phyloP scores from a whole-genome alignment of 148 eudicot species.

The Beta vulgaris region DNA sequence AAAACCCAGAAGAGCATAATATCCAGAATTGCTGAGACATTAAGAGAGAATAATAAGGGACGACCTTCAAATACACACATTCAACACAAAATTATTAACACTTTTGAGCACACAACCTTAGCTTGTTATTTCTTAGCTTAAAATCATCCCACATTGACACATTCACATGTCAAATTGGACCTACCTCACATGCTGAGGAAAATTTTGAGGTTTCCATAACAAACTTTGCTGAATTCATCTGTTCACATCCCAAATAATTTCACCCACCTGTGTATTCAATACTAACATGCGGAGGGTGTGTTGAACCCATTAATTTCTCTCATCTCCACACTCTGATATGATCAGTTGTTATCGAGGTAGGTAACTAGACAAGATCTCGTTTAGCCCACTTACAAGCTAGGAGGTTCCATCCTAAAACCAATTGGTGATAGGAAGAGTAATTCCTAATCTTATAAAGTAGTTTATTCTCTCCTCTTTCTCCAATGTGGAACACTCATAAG shows the following conservation, averaged over 20 bases:
- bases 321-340: constrained; percentile 2
- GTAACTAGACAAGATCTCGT: no score
- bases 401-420: no score
- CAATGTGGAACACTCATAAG: no score
- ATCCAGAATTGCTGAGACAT: neutral
- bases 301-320: constrained; percentile 13
- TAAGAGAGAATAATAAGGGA: neutral
- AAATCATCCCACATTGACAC: neutral
- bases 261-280: neutral
- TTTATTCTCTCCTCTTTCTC: no score
- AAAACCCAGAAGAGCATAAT: neutral
- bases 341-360: no score
- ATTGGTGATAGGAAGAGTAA: no score
- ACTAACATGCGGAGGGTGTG: constrained; percentile 9
- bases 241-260: constrained; percentile 3
- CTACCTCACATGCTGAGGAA: constrained; percentile 40
- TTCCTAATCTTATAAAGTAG: no score
- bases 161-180: constrained; percentile 34
- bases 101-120: no score
- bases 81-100: constrained; percentile 2
- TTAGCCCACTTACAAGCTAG: no score
- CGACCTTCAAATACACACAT: neutral
- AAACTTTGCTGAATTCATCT: neutral
- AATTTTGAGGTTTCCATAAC: neutral
- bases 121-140: neutral